phyloP scores from a whole-genome alignment of 495 filamentous ascomycete genomes.

The Amniculicola lignicola region DNA sequence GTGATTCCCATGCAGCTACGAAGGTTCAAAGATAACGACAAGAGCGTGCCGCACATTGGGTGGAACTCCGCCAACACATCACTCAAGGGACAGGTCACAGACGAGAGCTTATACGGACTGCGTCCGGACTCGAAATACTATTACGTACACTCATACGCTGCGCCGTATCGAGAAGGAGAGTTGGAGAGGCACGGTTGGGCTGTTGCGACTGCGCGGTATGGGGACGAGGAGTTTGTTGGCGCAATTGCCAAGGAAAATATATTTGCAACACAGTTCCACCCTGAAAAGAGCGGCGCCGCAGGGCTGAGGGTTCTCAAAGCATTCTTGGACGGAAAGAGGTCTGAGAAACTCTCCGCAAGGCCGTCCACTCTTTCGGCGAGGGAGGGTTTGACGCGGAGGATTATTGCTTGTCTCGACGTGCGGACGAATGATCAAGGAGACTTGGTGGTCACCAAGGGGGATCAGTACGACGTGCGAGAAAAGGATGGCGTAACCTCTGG shows the following conservation, averaged over 20 bases:
- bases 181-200: conserved; percentile 79
- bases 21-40: conserved; percentile 71
- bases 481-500: conserved; percentile 58
- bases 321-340: conserved; percentile 67
- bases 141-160: conserved; percentile 94
- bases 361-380: conserved; percentile 29
- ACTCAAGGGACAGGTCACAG: conserved; percentile 44
- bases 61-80: conserved; percentile 83
- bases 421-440: conserved; percentile 95
- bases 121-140: conserved; percentile 87
- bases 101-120: conserved; percentile 68
- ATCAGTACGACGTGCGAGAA: conserved; percentile 99
- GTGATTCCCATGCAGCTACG: conserved; percentile 67
- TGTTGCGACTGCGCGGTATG: conserved; percentile 83
- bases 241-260: conserved; percentile 81
- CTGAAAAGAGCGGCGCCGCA: conserved; percentile 91
- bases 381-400: conserved; percentile 76
- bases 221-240: conserved; percentile 85
- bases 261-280: conserved; percentile 93
- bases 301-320: conserved; percentile 79
- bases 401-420: conserved; percentile 96
- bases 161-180: conserved; percentile 65
- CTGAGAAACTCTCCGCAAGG: conserved; percentile 45
- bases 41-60: conserved; percentile 95
- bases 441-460: conserved; percentile 94